Evolutionary conservation across 176 grass and related monocot species (phyloP), one percentile per base, ranked within the genome.

Genomic region (Aegilops bicornis): DNA sequence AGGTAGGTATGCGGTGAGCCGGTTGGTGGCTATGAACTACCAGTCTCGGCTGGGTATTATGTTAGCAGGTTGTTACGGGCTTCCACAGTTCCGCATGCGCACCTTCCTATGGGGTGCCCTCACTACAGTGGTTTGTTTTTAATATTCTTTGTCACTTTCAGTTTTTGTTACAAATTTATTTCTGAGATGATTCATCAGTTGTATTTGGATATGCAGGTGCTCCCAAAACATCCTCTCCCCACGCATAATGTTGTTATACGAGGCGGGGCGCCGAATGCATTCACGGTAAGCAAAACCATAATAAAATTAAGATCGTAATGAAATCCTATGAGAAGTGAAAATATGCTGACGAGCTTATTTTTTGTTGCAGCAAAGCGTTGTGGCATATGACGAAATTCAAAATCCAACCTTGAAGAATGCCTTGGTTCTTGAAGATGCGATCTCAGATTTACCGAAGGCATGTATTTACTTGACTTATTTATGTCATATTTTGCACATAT

Each of bases 1-100:
- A 4, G 88, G 91, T 76, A 86, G 91, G 75, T 98, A 92, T 86
- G 96, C 93, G 8, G 39, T 98, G 37, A 95, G 93, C 56, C 81
- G 88, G 6, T 76, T 98, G 20, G 96, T 98, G 23, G 79, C 93
- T 9, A 85, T 95, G 90, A 95, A 95, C 13, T 98, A 98, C 47
- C 93, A 98, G 76, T 88, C 93, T 54, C 73, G 90, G n/a, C 76
- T 98, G 59, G 96, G 96, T 2, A 87, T 95, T 58, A 89, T 98
- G 89, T 88, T 79, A 47, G 96, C 96, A 1, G 96, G 96, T 6
- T 94, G 91, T 24, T 98, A 98, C 64, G 96, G 93, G 4, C 83
- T 98, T 39, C 91, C 96, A 32, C 93, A 98, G 31, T 95, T 98
- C 32, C 27, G 93, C 7, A 94, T 91, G 91, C 87, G 93, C 6